Conservation (phyloP, 345 rosid species). For the Pelargonium nanum region DNA sequence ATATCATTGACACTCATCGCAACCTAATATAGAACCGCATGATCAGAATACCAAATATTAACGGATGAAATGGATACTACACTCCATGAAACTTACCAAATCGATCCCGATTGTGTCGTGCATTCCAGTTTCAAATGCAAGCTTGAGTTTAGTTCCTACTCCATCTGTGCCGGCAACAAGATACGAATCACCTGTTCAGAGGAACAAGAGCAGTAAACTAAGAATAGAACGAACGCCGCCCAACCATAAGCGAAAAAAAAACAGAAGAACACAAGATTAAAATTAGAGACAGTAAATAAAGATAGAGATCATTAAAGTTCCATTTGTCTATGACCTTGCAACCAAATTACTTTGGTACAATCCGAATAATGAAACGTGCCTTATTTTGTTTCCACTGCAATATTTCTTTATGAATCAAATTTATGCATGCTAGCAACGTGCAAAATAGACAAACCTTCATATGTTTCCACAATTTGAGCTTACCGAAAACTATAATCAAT, state of each 20-base stretch:
- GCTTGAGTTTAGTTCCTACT: constrained; percentile 92
- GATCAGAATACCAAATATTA: constrained; percentile 9
- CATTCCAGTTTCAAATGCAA: constrained; percentile 84
- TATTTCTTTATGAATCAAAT: too few species aligned
- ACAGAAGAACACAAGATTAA: background rate
- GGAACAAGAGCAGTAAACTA: constrained; percentile 6
- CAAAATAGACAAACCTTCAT: background rate
- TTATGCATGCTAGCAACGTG: background rate
- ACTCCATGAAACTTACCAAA: constrained; percentile 34
- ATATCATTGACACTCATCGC: constrained; percentile 99
- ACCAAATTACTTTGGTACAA: too few species aligned
- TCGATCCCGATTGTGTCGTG: constrained; percentile 94
- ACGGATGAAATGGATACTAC: background rate
- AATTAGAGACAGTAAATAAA: too few species aligned
- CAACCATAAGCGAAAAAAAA: background rate
- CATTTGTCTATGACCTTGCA: too few species aligned
- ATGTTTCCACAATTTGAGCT: background rate
- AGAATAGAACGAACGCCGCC: too few species aligned
- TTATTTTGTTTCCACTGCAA: too few species aligned
- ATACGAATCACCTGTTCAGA: constrained; percentile 58
- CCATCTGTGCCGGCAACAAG: constrained; percentile 98
- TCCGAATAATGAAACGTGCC: background rate
- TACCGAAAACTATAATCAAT: too few species aligned
- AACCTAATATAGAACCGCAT: constrained; percentile 32
- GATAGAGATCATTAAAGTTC: too few species aligned